phyloP scores from a whole-genome alignment of 1,284 basidiomycete species.

The Ustilago crameri region DNA sequence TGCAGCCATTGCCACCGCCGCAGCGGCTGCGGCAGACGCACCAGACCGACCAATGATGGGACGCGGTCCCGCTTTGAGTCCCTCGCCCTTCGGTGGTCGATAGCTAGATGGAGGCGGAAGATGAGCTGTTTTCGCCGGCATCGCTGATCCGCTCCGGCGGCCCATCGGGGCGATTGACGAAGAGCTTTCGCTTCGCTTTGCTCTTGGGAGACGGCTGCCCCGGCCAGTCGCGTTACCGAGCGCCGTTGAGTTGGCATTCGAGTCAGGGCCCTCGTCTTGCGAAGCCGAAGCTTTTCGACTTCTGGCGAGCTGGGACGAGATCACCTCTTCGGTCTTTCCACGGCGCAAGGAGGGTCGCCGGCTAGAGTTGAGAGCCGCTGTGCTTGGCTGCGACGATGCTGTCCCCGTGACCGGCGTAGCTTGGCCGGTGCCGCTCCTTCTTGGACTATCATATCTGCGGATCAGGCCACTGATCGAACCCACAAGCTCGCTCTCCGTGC shows the following conservation, averaged over 20 bases:
- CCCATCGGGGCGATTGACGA: constrained; percentile 28
- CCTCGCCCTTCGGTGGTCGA: constrained; percentile 38
- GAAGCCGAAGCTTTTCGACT: constrained; percentile 22
- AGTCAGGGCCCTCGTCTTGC: constrained; percentile 16
- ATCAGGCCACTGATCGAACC: constrained; percentile 34
- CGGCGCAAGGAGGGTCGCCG: constrained; percentile 75
- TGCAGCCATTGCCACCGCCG: constrained; percentile 13
- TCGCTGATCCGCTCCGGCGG: constrained; percentile 31
- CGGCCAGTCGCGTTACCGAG: constrained; percentile 5
- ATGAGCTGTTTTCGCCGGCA: constrained; percentile 17
- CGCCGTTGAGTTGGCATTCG: constrained; percentile 15
- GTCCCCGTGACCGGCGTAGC: constrained; percentile 4
- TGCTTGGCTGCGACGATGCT: neutral
- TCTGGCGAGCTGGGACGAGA: constrained; percentile 51
- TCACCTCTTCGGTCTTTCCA: constrained; percentile 71
- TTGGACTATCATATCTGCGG: constrained; percentile 47
- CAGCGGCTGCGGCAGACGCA: constrained; percentile 31
- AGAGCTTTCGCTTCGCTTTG: constrained; percentile 39
- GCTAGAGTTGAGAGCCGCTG: constrained; percentile 9
- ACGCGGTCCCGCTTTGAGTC: constrained; percentile 45
- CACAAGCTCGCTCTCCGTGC: constrained; percentile 52
- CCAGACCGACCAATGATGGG: constrained; percentile 45
- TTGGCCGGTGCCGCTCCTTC: constrained; percentile 21
- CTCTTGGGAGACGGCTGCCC: constrained; percentile 38
- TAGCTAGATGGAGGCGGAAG: constrained; percentile 45